phyloP scores from a whole-genome alignment of 352 stramenopile genomes.

The Plasmopara viticola region DNA sequence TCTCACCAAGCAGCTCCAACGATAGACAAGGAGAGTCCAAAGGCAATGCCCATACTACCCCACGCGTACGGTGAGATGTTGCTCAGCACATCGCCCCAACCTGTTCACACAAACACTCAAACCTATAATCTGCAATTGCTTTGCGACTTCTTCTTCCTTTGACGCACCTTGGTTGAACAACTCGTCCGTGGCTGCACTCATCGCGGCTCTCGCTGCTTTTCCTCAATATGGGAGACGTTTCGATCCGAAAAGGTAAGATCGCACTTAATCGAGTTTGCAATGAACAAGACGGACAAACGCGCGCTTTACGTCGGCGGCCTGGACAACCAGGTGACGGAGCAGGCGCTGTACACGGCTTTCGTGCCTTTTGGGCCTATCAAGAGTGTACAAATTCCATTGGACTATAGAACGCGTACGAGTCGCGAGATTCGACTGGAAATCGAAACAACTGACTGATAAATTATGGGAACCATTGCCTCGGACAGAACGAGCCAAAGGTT shows the following conservation, averaged over 20 bases:
- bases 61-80: conserved; percentile 98
- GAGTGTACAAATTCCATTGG: conserved; percentile 65
- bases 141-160: conserved; percentile 1
- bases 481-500: conserved; percentile 81
- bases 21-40: conserved; percentile 95
- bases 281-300: conserved; percentile 51
- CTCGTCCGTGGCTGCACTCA: conserved; percentile 76
- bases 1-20: conserved; percentile 93
- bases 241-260: conserved; percentile 20
- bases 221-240: conserved; percentile 17
- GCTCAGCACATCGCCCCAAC: conserved; percentile 93
- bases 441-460: background rate
- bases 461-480: conserved; percentile 2
- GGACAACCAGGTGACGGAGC: conserved; percentile 82
- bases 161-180: conserved; percentile 80
- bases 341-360: conserved; percentile 82
- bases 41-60: conserved; percentile 96
- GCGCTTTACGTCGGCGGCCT: conserved; percentile 89
- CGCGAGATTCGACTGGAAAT: background rate
- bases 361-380: conserved; percentile 81
- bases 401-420: conserved; percentile 63
- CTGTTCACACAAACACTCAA: conserved; percentile 22
- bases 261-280: conserved; percentile 18
- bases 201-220: conserved; percentile 17
- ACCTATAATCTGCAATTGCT: background rate